These are phyloP conservation scores for Plantago elongata DNA, from an alignment of 257 asterid species.

Conservation along the genomic window DNA sequence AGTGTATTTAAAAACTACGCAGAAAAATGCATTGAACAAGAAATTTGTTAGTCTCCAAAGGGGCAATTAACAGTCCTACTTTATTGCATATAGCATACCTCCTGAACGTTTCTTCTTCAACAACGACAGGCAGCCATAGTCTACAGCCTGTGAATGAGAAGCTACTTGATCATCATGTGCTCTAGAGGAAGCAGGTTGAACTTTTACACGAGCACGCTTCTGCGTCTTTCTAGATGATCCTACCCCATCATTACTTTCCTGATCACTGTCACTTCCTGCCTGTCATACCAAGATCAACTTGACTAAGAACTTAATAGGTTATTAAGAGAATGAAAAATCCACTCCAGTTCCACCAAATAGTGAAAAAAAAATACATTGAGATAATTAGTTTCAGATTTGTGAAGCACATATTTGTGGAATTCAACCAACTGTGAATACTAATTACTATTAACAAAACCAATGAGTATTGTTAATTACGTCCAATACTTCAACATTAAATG, in stretches of 20 bases:
- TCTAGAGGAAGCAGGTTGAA: conserved; percentile 49
- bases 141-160: conserved; percentile 41
- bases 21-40: conserved; percentile 10
- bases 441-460: not conserved
- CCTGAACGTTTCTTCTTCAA: conserved; percentile 84
- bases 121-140: conserved; percentile 49
- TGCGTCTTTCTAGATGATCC: conserved; percentile 70
- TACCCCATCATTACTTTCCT: conserved; percentile 82
- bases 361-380: conserved; percentile 11
- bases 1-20: conserved; percentile 7
- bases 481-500: conserved; percentile 7
- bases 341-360: conserved; percentile 16
- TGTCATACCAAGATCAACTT: conserved; percentile 36
- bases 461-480: conserved; percentile 4
- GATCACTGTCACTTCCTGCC: conserved; percentile 86
- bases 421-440: not conserved
- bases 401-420: not conserved
- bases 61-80: conserved; percentile 3
- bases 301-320: conserved; percentile 23
- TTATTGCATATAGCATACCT: conserved; percentile 45
- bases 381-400: conserved; percentile 13
- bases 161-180: conserved; percentile 39
- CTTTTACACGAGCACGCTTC: conserved; percentile 70
- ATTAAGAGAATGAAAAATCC: conserved; percentile 23
- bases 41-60: conserved; percentile 13